phyloP scores from a whole-genome alignment of 106 monocot genomes.

The Apostasia shenzhenica region DNA sequence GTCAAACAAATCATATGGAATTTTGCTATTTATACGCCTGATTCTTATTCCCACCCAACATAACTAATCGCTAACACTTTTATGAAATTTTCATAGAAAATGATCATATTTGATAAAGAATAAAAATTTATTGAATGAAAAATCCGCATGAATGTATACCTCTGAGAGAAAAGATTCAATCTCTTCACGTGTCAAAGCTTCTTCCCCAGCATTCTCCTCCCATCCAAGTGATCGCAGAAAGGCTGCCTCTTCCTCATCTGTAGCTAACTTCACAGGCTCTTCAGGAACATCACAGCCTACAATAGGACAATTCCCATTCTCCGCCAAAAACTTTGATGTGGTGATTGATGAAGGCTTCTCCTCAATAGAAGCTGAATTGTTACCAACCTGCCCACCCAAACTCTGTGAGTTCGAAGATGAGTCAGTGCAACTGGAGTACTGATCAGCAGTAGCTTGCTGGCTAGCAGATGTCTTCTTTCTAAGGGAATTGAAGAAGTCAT shows the following conservation, averaged over 20 bases:
- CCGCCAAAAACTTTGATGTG: constrained; percentile 1
- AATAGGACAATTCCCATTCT: constrained; percentile 16
- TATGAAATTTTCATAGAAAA: background rate
- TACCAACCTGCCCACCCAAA: background rate
- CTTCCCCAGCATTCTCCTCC: constrained; percentile 18
- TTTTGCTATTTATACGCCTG: no score
- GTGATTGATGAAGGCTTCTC: background rate
- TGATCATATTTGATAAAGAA: background rate
- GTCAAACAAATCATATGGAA: no score
- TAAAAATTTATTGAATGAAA: background rate
- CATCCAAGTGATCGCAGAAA: constrained; percentile 23
- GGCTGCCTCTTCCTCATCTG: constrained; percentile 29
- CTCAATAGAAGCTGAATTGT: background rate
- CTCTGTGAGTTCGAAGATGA: background rate
- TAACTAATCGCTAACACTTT: background rate
- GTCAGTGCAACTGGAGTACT: background rate
- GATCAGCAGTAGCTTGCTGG: background rate
- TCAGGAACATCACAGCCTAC: constrained; percentile 9
- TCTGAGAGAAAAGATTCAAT: constrained; percentile 19
- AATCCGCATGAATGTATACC: background rate
- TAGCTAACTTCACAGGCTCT: constrained; percentile 9
- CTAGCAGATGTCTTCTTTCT: constrained; percentile 23
- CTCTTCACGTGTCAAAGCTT: constrained; percentile 17
- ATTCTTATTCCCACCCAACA: no score
- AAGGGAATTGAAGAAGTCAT: constrained; percentile 62